Evolutionary conservation across 148 eudicot species (phyloP).

Genomic region (Bassia scoparia): DNA sequence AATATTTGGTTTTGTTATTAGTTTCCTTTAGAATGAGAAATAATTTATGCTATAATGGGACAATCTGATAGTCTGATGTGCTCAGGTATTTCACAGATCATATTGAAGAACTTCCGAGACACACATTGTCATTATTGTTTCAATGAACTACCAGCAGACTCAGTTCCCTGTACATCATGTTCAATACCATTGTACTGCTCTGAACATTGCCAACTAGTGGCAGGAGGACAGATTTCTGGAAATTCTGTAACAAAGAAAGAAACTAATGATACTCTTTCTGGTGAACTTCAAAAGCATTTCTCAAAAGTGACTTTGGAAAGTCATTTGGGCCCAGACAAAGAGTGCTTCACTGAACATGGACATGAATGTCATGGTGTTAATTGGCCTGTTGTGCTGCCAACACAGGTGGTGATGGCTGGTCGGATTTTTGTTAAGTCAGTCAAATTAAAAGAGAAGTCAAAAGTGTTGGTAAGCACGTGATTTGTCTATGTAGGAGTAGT

Average conservation of each 20-base stretch:
- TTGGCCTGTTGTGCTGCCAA: constrained; percentile 89
- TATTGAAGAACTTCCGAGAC: constrained; percentile 72
- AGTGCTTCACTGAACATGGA: constrained; percentile 57
- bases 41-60: background rate
- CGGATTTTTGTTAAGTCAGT: constrained; percentile 60
- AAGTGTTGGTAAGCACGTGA: constrained; percentile 40
- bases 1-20: background rate
- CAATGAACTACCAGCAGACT: constrained; percentile 69
- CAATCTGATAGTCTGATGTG: constrained; percentile 29
- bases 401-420: constrained; percentile 82
- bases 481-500: constrained; percentile 7
- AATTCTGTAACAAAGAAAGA: constrained; percentile 17
- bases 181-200: constrained; percentile 79
- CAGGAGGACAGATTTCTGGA: constrained; percentile 48
- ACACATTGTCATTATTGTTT: constrained; percentile 95
- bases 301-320: constrained; percentile 37
- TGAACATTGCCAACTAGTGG: constrained; percentile 56
- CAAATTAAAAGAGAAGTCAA: constrained; percentile 36
- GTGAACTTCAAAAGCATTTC: constrained; percentile 53
- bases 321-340: constrained; percentile 25
- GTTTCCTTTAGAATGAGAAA: background rate
- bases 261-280: constrained; percentile 34
- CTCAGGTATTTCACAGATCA: constrained; percentile 47
- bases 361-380: constrained; percentile 85
- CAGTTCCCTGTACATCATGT: constrained; percentile 76